Evolutionary conservation across 2,329 filamentous ascomycete genomes (phyloP).

Genomic region (Sphaerulina populicola): DNA sequence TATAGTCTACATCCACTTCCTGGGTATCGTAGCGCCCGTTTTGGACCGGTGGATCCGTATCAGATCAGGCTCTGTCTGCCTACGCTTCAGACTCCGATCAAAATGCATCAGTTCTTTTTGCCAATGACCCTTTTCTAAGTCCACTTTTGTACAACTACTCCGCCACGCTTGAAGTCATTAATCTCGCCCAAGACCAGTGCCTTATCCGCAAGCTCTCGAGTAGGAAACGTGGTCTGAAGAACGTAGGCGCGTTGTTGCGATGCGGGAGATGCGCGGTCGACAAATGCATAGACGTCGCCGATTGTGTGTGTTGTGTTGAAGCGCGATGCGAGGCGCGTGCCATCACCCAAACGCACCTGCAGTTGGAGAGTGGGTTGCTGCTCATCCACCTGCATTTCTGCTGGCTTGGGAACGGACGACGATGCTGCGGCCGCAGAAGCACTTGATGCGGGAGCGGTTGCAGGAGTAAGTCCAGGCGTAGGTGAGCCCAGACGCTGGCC

Average conservation of each 20-base stretch:
- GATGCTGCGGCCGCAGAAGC: slow-evolving; percentile 31
- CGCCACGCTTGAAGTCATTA: slow-evolving; percentile 45
- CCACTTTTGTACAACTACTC: slow-evolving; percentile 51
- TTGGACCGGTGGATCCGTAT: not conserved
- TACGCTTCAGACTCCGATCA: not conserved
- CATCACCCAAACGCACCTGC: slow-evolving; percentile 70
- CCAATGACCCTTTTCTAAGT: slow-evolving; percentile 23
- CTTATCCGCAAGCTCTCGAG: slow-evolving; percentile 68
- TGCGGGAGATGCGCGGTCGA: slow-evolving; percentile 50
- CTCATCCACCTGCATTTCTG: slow-evolving; percentile 50
- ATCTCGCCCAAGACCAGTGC: slow-evolving; percentile 41
- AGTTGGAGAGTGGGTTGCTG: slow-evolving; percentile 61
- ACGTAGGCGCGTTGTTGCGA: slow-evolving; percentile 57
- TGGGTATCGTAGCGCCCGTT: not conserved
- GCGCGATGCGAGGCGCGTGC: slow-evolving; percentile 65
- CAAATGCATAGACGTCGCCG: slow-evolving; percentile 68
- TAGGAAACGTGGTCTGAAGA: slow-evolving; percentile 74
- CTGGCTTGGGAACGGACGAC: slow-evolving; percentile 32
- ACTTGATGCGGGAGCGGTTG: slow-evolving; percentile 24
- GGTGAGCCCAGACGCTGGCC: slow-evolving; percentile 70
- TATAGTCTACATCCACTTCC: not conserved
- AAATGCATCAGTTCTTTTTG: not conserved
- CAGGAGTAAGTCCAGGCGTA: slow-evolving; percentile 53
- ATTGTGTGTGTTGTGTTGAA: slow-evolving; percentile 76
- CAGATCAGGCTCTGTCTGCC: not conserved